Base-by-base conservation (phyloP, 306 rosid genomes). In the Corylus avellana region DNA sequence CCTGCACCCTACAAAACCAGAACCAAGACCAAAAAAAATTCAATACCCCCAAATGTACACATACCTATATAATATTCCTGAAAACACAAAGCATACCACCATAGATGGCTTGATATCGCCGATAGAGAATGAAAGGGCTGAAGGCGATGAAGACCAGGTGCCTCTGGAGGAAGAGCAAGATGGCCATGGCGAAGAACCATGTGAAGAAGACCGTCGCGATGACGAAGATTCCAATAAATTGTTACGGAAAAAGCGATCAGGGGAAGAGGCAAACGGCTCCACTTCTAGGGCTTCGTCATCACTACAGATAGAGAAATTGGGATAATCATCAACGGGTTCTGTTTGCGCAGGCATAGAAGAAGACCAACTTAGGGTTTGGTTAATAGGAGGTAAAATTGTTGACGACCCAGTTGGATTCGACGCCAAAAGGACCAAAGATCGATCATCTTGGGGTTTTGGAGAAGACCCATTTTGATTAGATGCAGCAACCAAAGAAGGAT, bases 1-100 rank as follows among this genome's bases (percentile, higher is more conserved):
- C 98, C 98, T 2, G 97, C 91, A 27, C 98, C 97, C 98, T 94
- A 85, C 54, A 0, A 82, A 83, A 69, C 74, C 66, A 67, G 77
- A 51, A 39, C n/a, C 32, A 25, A 77, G 35, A 42, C 56, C 29
- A 4, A 74, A 48, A 16, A 70, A 74, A 77, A 73, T 59, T 62
- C 12, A 76, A 80, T 18, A 17, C n/a, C 66, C 78, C 47, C 7
- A 77, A 71, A 42, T 0, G 72, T 1, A 73, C 58, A 53, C 27
- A 14, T 2, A 9, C 13, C 42, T 16, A 35, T 20, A 39, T 16
- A 62, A 66, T 35, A 66, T 16, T 66, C 48, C 4, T 8, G 0
- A 35, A 63, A 18, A 8, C 5, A 25, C 27, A 59, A 44, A 7
- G 25, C 85, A 11, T 80, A 92, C 97, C 90, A 86, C 92, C 29